A percentile compares a stretch with the other conserved stretches of the same genome.
phyloP scores from a whole-genome alignment of 768 basidiomycete species.

The Leccinum barrowsii region DNA sequence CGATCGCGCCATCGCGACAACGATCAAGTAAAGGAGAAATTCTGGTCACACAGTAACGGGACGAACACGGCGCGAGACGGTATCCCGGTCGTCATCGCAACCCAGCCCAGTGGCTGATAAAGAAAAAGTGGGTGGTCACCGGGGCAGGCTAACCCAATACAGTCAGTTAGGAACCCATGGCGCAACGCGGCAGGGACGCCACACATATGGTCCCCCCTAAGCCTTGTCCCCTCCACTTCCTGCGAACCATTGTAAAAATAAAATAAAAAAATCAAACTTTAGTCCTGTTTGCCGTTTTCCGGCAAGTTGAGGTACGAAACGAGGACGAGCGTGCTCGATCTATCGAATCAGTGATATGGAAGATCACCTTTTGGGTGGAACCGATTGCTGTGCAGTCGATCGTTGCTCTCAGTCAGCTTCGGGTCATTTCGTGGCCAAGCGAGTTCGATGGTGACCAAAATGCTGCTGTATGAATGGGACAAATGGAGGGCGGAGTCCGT shows the following conservation, averaged over 20 bases:
- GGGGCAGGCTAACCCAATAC: background rate
- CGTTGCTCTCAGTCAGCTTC: background rate
- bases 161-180: background rate
- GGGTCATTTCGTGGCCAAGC: background rate
- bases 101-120: conserved; percentile 13
- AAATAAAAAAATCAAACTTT: no score
- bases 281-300: background rate
- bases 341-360: background rate
- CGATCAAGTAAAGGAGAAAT: conserved; percentile 11
- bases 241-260: background rate
- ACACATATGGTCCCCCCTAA: background rate
- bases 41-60: conserved; percentile 26
- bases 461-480: background rate
- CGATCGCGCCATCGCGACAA: background rate
- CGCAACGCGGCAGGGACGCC: background rate
- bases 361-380: background rate
- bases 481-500: background rate
- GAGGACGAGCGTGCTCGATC: background rate
- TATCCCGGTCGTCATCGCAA: conserved; percentile 32
- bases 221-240: background rate
- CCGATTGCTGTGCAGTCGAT: background rate
- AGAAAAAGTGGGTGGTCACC: background rate
- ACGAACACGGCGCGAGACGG: conserved; percentile 22
- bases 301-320: background rate
- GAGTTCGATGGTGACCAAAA: background rate